A percentile compares a stretch with the other conserved stretches of the same genome.
Conservation (phyloP, 176 grass and related monocot genomes). For the Bromus sterilis region DNA sequence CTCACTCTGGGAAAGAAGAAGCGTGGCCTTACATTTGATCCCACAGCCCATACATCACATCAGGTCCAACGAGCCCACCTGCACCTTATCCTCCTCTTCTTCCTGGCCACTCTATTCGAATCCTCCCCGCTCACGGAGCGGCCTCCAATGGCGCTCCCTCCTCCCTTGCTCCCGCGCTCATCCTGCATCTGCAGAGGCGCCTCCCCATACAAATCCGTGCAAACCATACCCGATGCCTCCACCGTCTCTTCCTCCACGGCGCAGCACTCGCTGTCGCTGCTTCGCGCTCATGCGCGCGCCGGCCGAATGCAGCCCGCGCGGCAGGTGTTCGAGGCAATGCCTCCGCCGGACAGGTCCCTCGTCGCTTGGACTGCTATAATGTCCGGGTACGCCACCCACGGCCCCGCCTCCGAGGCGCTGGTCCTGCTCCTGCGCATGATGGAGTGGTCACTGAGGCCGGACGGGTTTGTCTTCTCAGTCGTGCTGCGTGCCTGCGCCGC, state of each 20-base stretch:
- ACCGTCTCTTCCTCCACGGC: background rate
- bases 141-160: conserved; percentile 24
- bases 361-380: conserved; percentile 53
- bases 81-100: conserved; percentile 3
- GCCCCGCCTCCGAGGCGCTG: conserved; percentile 39
- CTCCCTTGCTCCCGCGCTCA: background rate
- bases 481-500: conserved; percentile 49
- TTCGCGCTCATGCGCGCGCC: conserved; percentile 26
- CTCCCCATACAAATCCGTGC: background rate
- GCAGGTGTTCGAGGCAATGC: conserved; percentile 45
- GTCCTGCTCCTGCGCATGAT: conserved; percentile 39
- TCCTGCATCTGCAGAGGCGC: background rate
- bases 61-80: background rate
- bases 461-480: conserved; percentile 68
- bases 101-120: conserved; percentile 22
- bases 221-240: background rate
- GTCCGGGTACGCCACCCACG: conserved; percentile 58
- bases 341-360: conserved; percentile 12
- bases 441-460: conserved; percentile 16
- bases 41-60: too few relatives aligned
- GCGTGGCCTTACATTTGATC: too few relatives aligned
- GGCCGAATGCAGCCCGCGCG: conserved; percentile 45
- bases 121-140: background rate
- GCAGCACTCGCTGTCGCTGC: conserved; percentile 35
- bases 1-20: too few relatives aligned